phyloP scores from a whole-genome alignment of 148 eudicot species.

The Dysphania ambrosioides region DNA sequence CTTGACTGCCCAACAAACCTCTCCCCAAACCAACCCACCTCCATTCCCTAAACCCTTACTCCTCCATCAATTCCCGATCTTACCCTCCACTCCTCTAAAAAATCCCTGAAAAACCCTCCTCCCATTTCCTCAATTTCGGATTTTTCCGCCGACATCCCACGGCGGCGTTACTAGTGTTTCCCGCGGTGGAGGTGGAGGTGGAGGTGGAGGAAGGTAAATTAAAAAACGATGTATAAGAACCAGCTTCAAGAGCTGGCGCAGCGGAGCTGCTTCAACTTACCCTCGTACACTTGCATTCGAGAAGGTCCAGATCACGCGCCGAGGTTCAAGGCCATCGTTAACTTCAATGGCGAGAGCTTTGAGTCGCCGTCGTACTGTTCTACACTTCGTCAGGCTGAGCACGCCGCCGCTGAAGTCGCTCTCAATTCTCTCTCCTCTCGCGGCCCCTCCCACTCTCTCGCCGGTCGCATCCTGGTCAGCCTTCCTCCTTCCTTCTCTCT shows the following conservation, averaged over 20 bases:
- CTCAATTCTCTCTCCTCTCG: conserved; percentile 66
- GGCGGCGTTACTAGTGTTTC: background rate
- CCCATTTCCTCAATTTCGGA: background rate
- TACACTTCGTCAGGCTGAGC: conserved; percentile 86
- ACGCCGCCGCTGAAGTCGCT: conserved; percentile 86
- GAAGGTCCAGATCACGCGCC: conserved; percentile 98
- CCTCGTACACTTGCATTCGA: conserved; percentile 62
- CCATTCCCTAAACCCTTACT: background rate
- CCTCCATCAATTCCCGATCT: conserved; percentile 3
- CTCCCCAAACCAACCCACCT: background rate
- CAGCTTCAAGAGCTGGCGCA: conserved; percentile 97
- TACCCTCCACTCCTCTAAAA: background rate
- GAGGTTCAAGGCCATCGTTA: conserved; percentile 68
- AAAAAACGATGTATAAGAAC: conserved; percentile 83
- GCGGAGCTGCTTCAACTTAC: conserved; percentile 82
- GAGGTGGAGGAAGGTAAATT: conserved; percentile 12
- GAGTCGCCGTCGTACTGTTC: conserved; percentile 76
- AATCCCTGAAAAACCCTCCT: background rate
- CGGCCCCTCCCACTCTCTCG: conserved; percentile 72
- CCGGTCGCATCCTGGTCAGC: conserved; percentile 78
- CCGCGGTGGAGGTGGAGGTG: background rate
- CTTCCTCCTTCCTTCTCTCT: background rate
- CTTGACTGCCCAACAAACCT: conserved; percentile 30
- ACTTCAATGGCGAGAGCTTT: conserved; percentile 74
- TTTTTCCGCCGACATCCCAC: background rate